These are phyloP conservation scores for Exophiala oligosperma DNA, from an alignment of 2,329 filamentous ascomycete genomes.

Conservation along the genomic window DNA sequence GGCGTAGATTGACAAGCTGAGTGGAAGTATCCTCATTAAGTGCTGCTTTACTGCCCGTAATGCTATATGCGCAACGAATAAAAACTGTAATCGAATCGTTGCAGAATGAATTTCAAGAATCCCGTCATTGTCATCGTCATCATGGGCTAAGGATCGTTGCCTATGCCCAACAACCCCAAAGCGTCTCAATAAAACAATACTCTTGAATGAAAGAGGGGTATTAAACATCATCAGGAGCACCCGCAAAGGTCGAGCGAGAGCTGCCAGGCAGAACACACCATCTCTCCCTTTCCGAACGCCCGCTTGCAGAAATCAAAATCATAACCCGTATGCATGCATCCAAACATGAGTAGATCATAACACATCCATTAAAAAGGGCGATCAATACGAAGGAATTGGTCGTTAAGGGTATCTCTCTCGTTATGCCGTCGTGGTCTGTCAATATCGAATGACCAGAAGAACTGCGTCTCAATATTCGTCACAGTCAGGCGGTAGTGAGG, in stretches of 20 bases:
- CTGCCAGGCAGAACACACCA: background rate
- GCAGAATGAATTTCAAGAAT: background rate
- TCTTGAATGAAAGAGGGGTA: slow-evolving; percentile 7
- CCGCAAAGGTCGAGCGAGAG: background rate
- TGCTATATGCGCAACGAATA: background rate
- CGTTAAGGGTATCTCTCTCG: slow-evolving; percentile 26
- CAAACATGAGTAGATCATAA: slow-evolving; percentile 3
- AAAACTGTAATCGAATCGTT: background rate
- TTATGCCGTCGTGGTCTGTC: slow-evolving; percentile 23
- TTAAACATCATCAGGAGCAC: background rate
- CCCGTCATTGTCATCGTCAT: background rate
- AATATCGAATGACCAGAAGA: slow-evolving; percentile 20
- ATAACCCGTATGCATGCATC: slow-evolving; percentile 11
- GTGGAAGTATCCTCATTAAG: background rate
- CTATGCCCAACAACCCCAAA: background rate
- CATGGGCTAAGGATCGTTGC: background rate
- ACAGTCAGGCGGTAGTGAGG: slow-evolving; percentile 1
- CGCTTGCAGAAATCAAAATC: slow-evolving; percentile 12
- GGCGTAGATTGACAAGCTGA: background rate
- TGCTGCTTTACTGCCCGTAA: background rate
- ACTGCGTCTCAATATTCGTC: slow-evolving; percentile 7
- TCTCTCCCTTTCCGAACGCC: slow-evolving; percentile 11
- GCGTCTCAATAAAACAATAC: background rate
- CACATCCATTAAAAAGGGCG: slow-evolving; percentile 11
- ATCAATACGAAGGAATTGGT: slow-evolving; percentile 9